phyloP scores from a whole-genome alignment of 2,329 filamentous ascomycete genomes.

The Teratosphaeria zuluensis region DNA sequence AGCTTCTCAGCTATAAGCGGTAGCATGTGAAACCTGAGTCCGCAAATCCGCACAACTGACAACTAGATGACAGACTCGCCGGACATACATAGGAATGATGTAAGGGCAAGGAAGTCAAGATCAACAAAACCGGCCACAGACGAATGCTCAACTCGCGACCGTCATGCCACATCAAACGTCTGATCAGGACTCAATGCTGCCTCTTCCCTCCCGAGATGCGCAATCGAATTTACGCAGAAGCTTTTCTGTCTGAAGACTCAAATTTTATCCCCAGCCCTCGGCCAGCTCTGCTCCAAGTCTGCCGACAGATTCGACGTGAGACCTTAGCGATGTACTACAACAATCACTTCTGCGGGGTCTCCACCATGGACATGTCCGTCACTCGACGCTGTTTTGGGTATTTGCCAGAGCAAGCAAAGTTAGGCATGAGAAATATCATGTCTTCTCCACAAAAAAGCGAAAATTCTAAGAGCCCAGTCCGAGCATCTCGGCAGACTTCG shows the following conservation, averaged over 20 bases:
- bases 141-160: no score
- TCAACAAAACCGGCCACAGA: no score
- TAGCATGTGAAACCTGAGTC: no score
- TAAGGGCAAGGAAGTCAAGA: no score
- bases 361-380: not conserved
- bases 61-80: no score
- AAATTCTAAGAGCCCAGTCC: not conserved
- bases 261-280: not conserved
- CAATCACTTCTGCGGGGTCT: not conserved
- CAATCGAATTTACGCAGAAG: not conserved
- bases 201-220: not conserved
- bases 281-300: not conserved
- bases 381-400: not conserved
- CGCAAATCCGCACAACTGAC: no score
- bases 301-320: not conserved
- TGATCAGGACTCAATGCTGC: not conserved
- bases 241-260: not conserved
- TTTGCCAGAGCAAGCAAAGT: not conserved
- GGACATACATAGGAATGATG: no score
- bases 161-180: not conserved
- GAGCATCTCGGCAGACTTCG: not conserved
- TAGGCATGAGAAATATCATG: not conserved
- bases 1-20: no score
- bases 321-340: not conserved
- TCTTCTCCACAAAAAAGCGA: not conserved